Percentiles rank a stretch among this genome's conserved stretches.
These are phyloP conservation scores for Fusarium odoratissimum DNA, from an alignment of 2,329 filamentous ascomycete genomes.

Conservation along the genomic window DNA sequence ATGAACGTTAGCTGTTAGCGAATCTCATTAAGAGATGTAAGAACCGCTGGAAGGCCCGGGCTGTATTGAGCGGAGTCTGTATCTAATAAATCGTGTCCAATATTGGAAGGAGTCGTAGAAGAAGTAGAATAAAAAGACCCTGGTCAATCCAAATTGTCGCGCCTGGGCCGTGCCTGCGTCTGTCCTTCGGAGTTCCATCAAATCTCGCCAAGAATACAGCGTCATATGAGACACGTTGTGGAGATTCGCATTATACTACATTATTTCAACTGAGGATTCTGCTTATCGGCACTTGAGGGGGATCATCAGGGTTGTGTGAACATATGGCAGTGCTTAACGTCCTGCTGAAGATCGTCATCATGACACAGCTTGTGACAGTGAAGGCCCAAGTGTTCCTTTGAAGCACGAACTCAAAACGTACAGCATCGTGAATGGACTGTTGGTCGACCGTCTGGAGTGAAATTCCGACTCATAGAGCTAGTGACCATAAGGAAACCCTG, in stretches of 20 bases:
- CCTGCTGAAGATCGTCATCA: constrained; percentile 8
- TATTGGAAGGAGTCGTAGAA: constrained; percentile 36
- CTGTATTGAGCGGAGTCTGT: constrained; percentile 5
- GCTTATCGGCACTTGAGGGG: neutral
- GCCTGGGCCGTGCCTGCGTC: constrained; percentile 12
- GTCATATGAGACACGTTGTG: constrained; percentile 27
- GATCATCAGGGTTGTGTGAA: neutral
- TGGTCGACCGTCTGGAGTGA: neutral
- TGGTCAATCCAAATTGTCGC: constrained; percentile 6
- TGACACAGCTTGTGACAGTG: neutral
- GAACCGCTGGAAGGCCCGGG: neutral
- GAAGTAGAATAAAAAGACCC: constrained; percentile 23
- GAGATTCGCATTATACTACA: neutral
- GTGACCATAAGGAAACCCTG: neutral
- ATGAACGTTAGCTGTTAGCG: neutral
- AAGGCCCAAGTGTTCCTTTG: neutral
- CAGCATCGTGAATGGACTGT: neutral
- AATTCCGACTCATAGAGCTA: neutral
- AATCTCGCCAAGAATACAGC: constrained; percentile 31
- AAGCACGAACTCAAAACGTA: constrained; percentile 1
- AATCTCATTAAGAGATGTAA: neutral
- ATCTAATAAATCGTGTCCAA: constrained; percentile 9
- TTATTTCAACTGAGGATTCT: constrained; percentile 1
- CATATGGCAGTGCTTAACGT: neutral
- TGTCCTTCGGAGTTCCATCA: constrained; percentile 15